Evolutionary conservation across 805 yeast genomes (phyloP), one percentile per base, ranked within the genome.

Genomic region (Alloascoidea africana): DNA sequence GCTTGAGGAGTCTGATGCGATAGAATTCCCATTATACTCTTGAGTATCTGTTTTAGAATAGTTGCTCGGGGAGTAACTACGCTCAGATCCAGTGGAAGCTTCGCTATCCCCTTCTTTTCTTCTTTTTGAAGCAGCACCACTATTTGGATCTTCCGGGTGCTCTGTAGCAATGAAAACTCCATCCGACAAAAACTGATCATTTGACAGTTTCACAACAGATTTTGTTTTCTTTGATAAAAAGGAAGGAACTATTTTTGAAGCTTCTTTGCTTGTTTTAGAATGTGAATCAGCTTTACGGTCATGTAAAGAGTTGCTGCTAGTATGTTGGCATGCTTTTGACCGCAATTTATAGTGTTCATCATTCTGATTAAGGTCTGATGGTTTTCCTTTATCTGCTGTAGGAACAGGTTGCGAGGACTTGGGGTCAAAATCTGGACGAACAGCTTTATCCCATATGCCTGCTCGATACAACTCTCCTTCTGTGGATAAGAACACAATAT

Each of bases 391-490:
- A 8, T 23, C 30, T 23, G 8, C 30, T 8, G 30, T 23, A 8
- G 8, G 13, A 8, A 8, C 13, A n/a, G n/a, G 13, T 23, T 23
- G 8, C 13, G 30, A 8, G 8, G n/a, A 8, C n/a, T 23, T 23
- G 30, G 50, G 46, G n/a, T n/a, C n/a, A n/a, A n/a, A n/a, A n/a
- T n/a, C n/a, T n/a, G n/a, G n/a, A 34, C 62, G 49, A 1, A 35
- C 49, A 0, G 56, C 39, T 16, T 63, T 62, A 44, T 79, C 86
- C 97, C 97, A 89, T 16, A 89, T 73, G 14, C 98, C 98, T 37
- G 95, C 98, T 44, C 96, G 69, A 54, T 75, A 91, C 11, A 84
- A 56, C 44, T 84, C 94, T 32, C 58, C 65, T 2, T 58, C 55
- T 0, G 96, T 75, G 39, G 70, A 62, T 49, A 66, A 80, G 50